Conservation (phyloP, 2,329 filamentous ascomycete genomes). For the Purpureocillium lavendulum region DNA sequence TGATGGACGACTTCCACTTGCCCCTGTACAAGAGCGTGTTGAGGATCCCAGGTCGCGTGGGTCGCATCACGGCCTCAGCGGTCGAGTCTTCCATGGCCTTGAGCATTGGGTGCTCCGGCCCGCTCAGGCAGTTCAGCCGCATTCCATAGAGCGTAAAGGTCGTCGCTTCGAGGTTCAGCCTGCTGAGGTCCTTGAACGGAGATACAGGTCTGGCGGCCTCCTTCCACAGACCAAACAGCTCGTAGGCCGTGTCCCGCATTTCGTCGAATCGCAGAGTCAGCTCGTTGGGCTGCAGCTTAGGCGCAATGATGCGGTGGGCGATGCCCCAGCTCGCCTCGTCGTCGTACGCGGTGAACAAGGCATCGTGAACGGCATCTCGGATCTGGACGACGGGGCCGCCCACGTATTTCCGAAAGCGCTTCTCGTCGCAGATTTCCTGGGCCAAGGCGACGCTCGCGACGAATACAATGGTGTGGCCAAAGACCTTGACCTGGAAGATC, state of each 20-base stretch:
- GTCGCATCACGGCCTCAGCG: constrained; percentile 46
- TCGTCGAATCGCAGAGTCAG: constrained; percentile 32
- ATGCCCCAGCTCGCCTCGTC: constrained; percentile 40
- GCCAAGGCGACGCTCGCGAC: constrained; percentile 39
- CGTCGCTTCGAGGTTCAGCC: constrained; percentile 43
- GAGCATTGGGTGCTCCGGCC: constrained; percentile 38
- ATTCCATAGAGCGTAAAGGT: constrained; percentile 43
- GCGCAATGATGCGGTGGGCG: constrained; percentile 43
- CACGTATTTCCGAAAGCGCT: constrained; percentile 45
- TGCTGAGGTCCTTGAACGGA: constrained; percentile 40
- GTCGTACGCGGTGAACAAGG: constrained; percentile 44
- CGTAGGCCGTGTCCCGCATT: constrained; percentile 38
- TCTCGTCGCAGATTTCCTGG: constrained; percentile 42
- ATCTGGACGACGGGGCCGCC: constrained; percentile 45
- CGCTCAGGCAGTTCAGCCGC: constrained; percentile 36
- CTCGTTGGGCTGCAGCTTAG: constrained; percentile 25
- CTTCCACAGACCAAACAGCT: constrained; percentile 43
- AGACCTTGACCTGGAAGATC: constrained; percentile 28
- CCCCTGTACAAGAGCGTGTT: constrained; percentile 43
- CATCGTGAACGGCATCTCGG: constrained; percentile 37
- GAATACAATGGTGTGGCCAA: constrained; percentile 28
- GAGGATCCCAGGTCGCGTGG: constrained; percentile 40
- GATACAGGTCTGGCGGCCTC: constrained; percentile 28
- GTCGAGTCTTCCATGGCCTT: constrained; percentile 47
- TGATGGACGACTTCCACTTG: constrained; percentile 46